Base-by-base conservation (phyloP, 805 yeast genomes). In the Yarrowia porcina region DNA sequence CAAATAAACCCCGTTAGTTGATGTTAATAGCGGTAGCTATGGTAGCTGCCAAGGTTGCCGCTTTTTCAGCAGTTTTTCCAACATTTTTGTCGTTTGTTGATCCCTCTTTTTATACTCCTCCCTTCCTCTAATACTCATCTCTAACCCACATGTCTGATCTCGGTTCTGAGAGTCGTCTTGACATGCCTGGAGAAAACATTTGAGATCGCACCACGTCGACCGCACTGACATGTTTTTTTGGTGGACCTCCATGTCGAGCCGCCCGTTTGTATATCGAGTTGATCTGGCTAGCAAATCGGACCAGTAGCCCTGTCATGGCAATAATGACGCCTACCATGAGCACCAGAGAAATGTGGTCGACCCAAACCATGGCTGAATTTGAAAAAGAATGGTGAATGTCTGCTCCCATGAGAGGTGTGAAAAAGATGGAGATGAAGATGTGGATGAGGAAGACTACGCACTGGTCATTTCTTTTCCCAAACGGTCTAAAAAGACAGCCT, bases 231-330 rank as follows among this genome's bases (percentile, higher is more conserved):
- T 44, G 49, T 7, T 27, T 23, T 28, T 45, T 18, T 3, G 36
- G 36, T 13, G 35, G 25, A 5, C 52, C 52, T 7, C 52, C 52
- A 5, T 30, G 17, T 7, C 36, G 36, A 10, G 36, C 13, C 12
- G 52, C 52, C 27, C 18, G 18, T 9, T 30, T 45, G 52, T 45
- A 45, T 30, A 45, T 45, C 36, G 52, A 17, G 36, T 30, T 45
- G 52, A 45, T 45, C 52, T 45, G 52, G 52, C 36, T 4, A 8
- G 52, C 52, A 45, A 45, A 45, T 9, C 3, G n/a, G 12, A 45
- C 27, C 36, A 45, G n/a, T 12, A 45, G 36, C 13, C 30, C n/a
- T 2, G 52, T 30, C 52, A 45, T 45, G 52, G 52, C 52, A 25
- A 45, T 28, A n/a, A 45, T 28, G 25, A 15, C 52, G 17, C 18